phyloP scores from a whole-genome alignment of 2,329 filamentous ascomycete genomes.

The Esteya vermicola region DNA sequence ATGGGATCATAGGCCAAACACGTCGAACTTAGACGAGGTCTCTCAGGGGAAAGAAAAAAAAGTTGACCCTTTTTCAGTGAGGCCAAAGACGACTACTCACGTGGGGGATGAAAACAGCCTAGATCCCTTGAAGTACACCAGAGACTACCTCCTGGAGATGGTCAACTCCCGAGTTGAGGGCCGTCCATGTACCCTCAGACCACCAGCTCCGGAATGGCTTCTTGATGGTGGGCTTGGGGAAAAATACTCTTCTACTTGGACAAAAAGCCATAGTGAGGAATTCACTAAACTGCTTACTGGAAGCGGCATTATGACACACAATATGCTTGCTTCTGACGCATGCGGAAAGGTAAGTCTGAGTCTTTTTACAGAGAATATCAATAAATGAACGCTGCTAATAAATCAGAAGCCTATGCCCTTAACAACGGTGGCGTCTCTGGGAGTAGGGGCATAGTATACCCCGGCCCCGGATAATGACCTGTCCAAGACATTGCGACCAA shows the following conservation, averaged over 20 bases:
- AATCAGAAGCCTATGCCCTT: too few relatives aligned
- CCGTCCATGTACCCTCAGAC: constrained; percentile 2
- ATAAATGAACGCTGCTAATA: too few relatives aligned
- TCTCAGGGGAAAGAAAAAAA: too few relatives aligned
- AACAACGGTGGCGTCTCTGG: background rate
- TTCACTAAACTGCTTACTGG: background rate
- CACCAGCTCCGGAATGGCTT: constrained; percentile 6
- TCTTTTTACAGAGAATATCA: too few relatives aligned
- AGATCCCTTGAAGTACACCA: constrained; percentile 8
- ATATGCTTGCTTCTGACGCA: background rate
- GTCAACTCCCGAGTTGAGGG: constrained; percentile 6
- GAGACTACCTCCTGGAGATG: constrained; percentile 9
- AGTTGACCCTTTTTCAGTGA: too few relatives aligned
- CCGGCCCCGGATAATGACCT: background rate
- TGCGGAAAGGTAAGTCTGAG: too few relatives aligned
- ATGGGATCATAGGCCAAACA: background rate
- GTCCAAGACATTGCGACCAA: too few relatives aligned
- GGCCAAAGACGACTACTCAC: too few relatives aligned
- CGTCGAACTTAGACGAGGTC: too few relatives aligned
- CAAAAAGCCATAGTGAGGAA: background rate
- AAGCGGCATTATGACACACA: too few relatives aligned
- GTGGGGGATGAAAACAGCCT: background rate
- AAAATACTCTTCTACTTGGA: background rate
- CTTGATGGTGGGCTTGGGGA: background rate
- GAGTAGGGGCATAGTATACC: constrained; percentile 3